A percentile compares a stretch with the other conserved stretches of the same genome.
These are phyloP conservation scores for Boletus eberwhitei DNA, from an alignment of 768 basidiomycete species.

Conservation along the genomic window DNA sequence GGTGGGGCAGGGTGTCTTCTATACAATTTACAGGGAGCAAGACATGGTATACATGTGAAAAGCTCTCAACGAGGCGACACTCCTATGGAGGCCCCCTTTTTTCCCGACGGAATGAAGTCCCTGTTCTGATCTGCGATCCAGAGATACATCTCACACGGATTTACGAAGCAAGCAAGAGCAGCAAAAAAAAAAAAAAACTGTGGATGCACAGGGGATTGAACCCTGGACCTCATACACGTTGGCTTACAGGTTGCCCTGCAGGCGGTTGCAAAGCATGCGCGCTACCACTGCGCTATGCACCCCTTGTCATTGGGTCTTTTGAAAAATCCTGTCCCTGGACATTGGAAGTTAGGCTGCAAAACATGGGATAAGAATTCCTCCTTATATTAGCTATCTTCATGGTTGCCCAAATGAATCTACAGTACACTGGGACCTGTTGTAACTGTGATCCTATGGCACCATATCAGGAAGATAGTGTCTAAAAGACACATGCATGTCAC, in stretches of 20 bases:
- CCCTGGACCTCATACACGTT: conserved; percentile 39
- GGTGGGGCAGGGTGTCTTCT: not conserved
- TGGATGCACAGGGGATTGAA: conserved; percentile 42
- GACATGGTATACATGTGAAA: not conserved
- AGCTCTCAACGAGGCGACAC: not conserved
- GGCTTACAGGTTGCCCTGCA: not conserved
- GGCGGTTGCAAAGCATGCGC: conserved; percentile 37
- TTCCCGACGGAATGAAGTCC: not conserved
- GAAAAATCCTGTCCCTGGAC: not conserved
- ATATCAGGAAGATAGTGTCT: not conserved
- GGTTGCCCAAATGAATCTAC: no score
- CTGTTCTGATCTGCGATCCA: not conserved
- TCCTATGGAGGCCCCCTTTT: not conserved
- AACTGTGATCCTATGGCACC: no score
- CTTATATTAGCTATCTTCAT: no score
- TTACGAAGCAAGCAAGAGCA: not conserved
- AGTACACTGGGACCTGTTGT: no score
- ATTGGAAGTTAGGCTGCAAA: not conserved
- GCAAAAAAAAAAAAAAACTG: conserved; percentile 7
- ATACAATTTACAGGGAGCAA: no score
- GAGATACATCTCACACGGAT: no score
- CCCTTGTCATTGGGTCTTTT: not conserved
- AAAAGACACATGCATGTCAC: not conserved
- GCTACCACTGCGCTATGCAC: conserved; percentile 35
- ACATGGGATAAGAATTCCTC: no score